Percentiles rank a stretch among this genome's conserved stretches.
These are phyloP conservation scores for Yamadazyma pseudoaaseri DNA, from an alignment of 1,139 yeast species.

Conservation along the genomic window DNA sequence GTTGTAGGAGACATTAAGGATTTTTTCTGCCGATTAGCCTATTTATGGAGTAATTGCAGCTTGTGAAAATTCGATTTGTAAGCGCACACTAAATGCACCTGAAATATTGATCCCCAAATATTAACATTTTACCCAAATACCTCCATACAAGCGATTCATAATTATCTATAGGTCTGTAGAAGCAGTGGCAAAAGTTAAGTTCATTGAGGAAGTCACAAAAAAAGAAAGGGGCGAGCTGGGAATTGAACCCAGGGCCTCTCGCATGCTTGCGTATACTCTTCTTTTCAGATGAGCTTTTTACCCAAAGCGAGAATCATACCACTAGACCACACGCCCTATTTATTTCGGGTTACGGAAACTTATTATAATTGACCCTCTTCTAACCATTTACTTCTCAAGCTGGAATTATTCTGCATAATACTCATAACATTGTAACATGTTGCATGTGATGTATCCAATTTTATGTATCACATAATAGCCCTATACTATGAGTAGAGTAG, in stretches of 20 bases:
- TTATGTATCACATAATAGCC: not conserved
- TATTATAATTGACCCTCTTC: not conserved
- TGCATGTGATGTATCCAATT: not conserved
- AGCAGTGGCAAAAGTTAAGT: too few relatives aligned
- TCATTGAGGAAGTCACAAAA: too few relatives aligned
- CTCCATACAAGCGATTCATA: too few relatives aligned
- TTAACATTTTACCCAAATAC: too few relatives aligned
- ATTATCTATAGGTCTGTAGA: too few relatives aligned
- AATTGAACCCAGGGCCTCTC: constrained; percentile 19
- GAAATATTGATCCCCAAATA: too few relatives aligned
- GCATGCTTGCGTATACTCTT: constrained; percentile 11
- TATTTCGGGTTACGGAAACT: not conserved
- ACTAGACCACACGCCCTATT: constrained; percentile 27
- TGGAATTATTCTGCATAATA: too few relatives aligned
- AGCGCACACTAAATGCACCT: too few relatives aligned
- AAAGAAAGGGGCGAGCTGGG: constrained; percentile 16
- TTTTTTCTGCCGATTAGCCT: not conserved
- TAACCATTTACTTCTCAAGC: too few relatives aligned
- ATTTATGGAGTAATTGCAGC: not conserved
- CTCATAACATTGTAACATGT: not conserved
- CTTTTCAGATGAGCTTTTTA: constrained; percentile 1
- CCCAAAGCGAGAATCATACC: constrained; percentile 26
- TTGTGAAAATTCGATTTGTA: not conserved
- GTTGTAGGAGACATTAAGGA: not conserved
- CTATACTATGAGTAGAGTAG: not conserved